Evolutionary conservation across 2,329 filamentous ascomycete genomes (phyloP).

Genomic region (Fusarium papillatum): DNA sequence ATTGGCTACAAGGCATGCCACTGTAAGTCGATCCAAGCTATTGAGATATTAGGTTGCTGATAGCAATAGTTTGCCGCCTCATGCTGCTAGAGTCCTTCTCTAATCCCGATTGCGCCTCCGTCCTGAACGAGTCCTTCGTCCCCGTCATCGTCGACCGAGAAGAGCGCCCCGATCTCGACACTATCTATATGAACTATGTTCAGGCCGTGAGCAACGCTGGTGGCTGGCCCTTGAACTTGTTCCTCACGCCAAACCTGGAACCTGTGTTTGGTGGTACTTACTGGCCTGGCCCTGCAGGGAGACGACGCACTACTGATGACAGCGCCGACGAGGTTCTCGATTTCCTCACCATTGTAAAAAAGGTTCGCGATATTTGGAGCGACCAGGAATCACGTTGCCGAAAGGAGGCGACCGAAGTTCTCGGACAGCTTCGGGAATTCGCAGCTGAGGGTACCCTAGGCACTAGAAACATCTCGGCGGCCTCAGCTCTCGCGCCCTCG

Average conservation of each 20-base stretch:
- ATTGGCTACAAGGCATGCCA: conserved; percentile 97
- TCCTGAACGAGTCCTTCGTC: conserved; percentile 90
- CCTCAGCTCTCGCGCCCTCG: conserved; percentile 45
- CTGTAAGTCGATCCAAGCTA: conserved; percentile 70
- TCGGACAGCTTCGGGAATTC: conserved; percentile 86
- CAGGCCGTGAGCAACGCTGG: conserved; percentile 92
- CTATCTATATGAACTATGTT: conserved; percentile 98
- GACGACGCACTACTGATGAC: conserved; percentile 52
- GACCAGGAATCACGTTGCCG: conserved; percentile 88
- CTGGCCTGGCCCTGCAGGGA: conserved; percentile 85
- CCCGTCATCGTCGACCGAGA: conserved; percentile 95
- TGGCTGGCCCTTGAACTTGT: conserved; percentile 97
- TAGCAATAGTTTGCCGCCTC: conserved; percentile 79
- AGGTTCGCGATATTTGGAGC: conserved; percentile 81
- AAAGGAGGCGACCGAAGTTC: conserved; percentile 86
- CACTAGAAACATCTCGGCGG: conserved; percentile 50
- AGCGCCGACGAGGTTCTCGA: conserved; percentile 74
- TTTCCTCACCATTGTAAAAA: conserved; percentile 86
- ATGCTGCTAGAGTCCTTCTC: conserved; percentile 95
- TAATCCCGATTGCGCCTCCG: conserved; percentile 81
- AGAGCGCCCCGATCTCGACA: conserved; percentile 92
- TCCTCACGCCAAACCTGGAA: conserved; percentile 92
- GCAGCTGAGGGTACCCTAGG: conserved; percentile 86
- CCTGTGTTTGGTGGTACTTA: conserved; percentile 98
- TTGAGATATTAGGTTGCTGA: conserved; percentile 32